Evolutionary conservation across 495 filamentous ascomycete genomes (phyloP).

Genomic region (Hamigera avellanea): DNA sequence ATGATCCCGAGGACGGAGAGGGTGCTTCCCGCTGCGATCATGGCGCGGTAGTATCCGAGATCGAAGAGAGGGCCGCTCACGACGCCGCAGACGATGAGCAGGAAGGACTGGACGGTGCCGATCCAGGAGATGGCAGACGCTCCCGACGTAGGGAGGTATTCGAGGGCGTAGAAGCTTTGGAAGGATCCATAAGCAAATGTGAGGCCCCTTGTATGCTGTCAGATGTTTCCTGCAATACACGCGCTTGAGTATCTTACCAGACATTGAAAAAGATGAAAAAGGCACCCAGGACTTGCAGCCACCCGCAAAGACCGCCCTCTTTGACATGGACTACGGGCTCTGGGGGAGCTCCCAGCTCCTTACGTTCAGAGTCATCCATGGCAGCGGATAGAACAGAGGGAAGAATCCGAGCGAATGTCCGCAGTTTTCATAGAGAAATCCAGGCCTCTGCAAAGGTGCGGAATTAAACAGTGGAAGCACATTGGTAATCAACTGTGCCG

Average conservation of each 20-base stretch:
- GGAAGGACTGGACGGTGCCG: conserved; percentile 27
- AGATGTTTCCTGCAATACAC: neutral
- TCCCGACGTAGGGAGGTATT: conserved; percentile 9
- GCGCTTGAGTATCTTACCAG: conserved; percentile 8
- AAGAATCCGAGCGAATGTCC: too few relatives aligned
- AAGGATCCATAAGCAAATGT: conserved; percentile 32
- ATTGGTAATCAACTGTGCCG: too few relatives aligned
- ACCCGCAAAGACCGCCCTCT: too few relatives aligned
- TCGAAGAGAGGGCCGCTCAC: conserved; percentile 34
- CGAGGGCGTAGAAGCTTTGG: conserved; percentile 29
- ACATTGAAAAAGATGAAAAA: conserved; percentile 21
- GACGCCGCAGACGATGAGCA: conserved; percentile 26
- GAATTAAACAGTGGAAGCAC: too few relatives aligned
- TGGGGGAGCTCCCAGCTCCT: too few relatives aligned
- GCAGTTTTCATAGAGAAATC: too few relatives aligned
- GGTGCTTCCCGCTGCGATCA: conserved; percentile 15
- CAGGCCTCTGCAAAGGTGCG: too few relatives aligned
- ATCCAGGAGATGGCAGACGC: conserved; percentile 34
- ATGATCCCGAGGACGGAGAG: conserved; percentile 30
- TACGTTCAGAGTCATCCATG: too few relatives aligned
- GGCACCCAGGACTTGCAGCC: conserved; percentile 16
- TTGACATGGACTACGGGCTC: too few relatives aligned
- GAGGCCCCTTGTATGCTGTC: conserved; percentile 16
- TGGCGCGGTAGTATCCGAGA: conserved; percentile 20
- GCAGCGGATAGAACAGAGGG: too few relatives aligned